Conservation (phyloP, 148 eudicot genomes). For the Chenopodium berlandieri region DNA sequence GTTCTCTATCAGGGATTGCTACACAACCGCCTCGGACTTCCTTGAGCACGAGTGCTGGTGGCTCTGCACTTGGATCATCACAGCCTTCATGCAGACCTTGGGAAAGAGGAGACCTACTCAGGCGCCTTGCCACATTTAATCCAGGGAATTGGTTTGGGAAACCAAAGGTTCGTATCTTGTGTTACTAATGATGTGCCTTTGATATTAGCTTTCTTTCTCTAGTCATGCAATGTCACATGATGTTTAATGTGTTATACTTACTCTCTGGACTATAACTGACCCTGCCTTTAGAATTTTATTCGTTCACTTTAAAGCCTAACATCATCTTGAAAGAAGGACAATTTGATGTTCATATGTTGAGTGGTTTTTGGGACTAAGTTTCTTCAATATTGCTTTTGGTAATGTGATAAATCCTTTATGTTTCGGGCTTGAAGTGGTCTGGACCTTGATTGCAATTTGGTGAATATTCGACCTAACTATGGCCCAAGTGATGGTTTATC, state of each 20-base stretch:
- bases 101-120: slow-evolving; percentile 95
- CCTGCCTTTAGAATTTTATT: not conserved
- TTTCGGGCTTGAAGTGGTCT: not conserved
- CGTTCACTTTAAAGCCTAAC: not conserved
- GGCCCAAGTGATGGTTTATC: too few species aligned
- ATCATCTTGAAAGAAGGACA: not conserved
- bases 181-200: not conserved
- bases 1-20: slow-evolving; percentile 65
- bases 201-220: not conserved
- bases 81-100: slow-evolving; percentile 96
- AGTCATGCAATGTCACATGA: not conserved
- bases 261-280: not conserved
- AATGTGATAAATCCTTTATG: not conserved
- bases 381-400: not conserved
- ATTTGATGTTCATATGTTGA: not conserved
- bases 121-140: slow-evolving; percentile 90
- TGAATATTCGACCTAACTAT: too few species aligned
- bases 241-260: not conserved
- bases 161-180: slow-evolving; percentile 62
- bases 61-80: slow-evolving; percentile 84
- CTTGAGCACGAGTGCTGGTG: slow-evolving; percentile 78
- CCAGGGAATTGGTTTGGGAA: slow-evolving; percentile 91
- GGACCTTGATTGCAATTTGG: too few species aligned
- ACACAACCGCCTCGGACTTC: slow-evolving; percentile 61
- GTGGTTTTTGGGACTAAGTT: not conserved